These are phyloP conservation scores for Elaeagnus macrophylla DNA, from an alignment of 306 rosid species.

Conservation along the genomic window DNA sequence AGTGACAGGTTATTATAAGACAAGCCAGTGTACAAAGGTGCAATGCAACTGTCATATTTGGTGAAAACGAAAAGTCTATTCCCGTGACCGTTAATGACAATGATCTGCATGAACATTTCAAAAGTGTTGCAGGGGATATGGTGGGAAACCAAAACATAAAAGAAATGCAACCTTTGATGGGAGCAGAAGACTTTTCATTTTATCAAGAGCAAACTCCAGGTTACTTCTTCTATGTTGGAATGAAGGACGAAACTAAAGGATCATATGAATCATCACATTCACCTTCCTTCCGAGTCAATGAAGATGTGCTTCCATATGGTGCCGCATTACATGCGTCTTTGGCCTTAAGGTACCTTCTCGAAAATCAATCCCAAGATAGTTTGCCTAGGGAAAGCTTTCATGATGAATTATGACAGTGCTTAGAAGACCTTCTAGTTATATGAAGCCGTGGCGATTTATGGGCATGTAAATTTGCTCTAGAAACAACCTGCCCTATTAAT, in stretches of 20 bases:
- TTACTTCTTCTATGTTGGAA: slow-evolving; percentile 28
- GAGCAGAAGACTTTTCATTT: slow-evolving; percentile 40
- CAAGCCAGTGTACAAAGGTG: slow-evolving; percentile 47
- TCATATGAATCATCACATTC: slow-evolving; percentile 23
- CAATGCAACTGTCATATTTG: slow-evolving; percentile 36
- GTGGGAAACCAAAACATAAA: slow-evolving; percentile 19
- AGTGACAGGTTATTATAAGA: slow-evolving; percentile 27
- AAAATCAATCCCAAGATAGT: slow-evolving; percentile 14
- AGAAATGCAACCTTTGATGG: slow-evolving; percentile 27
- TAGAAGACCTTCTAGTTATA: no score
- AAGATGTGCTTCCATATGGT: slow-evolving; percentile 40
- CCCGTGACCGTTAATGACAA: slow-evolving; percentile 29
- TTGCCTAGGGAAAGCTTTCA: slow-evolving; percentile 13
- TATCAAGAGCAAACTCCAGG: slow-evolving; percentile 36
- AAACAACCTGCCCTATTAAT: no score
- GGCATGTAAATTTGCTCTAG: no score
- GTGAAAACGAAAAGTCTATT: slow-evolving; percentile 13
- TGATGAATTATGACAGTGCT: slow-evolving; percentile 22
- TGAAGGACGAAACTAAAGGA: slow-evolving; percentile 27
- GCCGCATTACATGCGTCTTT: slow-evolving; percentile 42
- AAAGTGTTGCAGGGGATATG: slow-evolving; percentile 22
- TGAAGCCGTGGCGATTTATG: no score
- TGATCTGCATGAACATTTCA: slow-evolving; percentile 27
- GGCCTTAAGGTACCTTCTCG: slow-evolving; percentile 27
- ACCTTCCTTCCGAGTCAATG: slow-evolving; percentile 26